Base-by-base conservation (phyloP, 768 basidiomycete genomes). In the Lentinula aciculospora region DNA sequence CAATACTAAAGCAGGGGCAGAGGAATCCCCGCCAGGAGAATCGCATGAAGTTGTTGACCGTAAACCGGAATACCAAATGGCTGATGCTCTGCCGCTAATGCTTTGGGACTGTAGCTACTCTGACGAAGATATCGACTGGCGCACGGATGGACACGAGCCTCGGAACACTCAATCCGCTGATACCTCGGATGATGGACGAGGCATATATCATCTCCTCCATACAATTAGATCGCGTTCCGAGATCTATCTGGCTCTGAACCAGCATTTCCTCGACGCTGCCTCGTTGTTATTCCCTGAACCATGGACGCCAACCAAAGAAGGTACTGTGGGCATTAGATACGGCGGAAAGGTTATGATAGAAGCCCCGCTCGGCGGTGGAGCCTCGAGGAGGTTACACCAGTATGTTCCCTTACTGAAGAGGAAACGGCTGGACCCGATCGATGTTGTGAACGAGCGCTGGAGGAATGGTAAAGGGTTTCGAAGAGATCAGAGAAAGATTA, bases 41-140 rank as follows among this genome's bases (percentile, higher is more conserved):
- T 64, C 72, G 27, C 71, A 77, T 12, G 72, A 81, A 36, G 67
- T 85, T 15, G 80, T 93, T 27, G 76, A 82, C 57, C 70, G 81
- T 51, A 95, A 94, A 68, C 96, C 96, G 2, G 82, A 84, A 48
- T 98, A 98, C 68, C 86, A 89, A 63, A 98, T 98, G 91, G 94
- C 94, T 6, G 89, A 95, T 62, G 88, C 83, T 1, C 77, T 97
- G 0, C 95, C 96, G 1, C 81, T 99, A 37, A 81, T 98, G 71
- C 82, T 98, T 13, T 96, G 94, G 89, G 86, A 92, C 25, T 95
- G 94, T 66, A 83, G 77, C 1, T 98, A 92, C 69, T 72, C 77
- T 31, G 80, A 80, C 27, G 74, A 72, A 17, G 83, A 84, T 37
- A 77, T 95, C 7, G 73, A 76, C 55, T 98, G 96, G 95, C 81